These are phyloP conservation scores for Gnomoniopsis sp. DNA, from an alignment of 2,329 filamentous ascomycete genomes.

Conservation along the genomic window DNA sequence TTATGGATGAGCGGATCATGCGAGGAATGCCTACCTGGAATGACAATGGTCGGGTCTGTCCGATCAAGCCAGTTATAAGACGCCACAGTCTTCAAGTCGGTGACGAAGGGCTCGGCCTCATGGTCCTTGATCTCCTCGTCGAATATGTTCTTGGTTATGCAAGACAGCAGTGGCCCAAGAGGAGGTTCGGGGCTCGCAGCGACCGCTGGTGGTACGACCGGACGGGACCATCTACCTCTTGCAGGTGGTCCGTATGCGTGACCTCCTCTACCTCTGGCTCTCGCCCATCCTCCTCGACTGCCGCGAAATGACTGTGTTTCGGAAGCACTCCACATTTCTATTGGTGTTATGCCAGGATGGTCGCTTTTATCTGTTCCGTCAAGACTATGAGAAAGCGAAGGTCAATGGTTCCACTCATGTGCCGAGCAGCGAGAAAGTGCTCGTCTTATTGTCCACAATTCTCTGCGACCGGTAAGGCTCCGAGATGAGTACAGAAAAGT, in stretches of 20 bases:
- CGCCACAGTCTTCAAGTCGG: slow-evolving; percentile 23
- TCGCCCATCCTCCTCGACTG: background rate
- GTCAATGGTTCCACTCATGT: background rate
- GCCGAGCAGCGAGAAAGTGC: background rate
- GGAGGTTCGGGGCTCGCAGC: slow-evolving; percentile 18
- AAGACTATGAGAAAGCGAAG: background rate
- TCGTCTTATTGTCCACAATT: background rate
- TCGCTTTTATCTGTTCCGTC: too few species aligned
- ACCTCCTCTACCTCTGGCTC: background rate
- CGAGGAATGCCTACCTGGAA: too few species aligned
- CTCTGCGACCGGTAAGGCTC: background rate
- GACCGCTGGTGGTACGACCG: background rate
- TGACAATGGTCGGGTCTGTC: slow-evolving; percentile 24
- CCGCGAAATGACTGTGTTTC: background rate
- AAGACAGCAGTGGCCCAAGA: slow-evolving; percentile 21
- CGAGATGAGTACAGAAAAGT: background rate
- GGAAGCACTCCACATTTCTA: background rate
- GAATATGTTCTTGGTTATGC: slow-evolving; percentile 17
- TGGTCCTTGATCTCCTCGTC: slow-evolving; percentile 15
- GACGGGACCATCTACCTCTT: background rate
- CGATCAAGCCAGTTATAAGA: slow-evolving; percentile 36
- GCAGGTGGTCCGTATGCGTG: background rate
- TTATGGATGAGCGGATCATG: too few species aligned
- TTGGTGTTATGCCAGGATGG: too few species aligned
- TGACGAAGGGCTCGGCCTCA: slow-evolving; percentile 22